Evolutionary conservation across 192 early-diverging fungal species (phyloP).

Genomic region (Mortierella antarctica): DNA sequence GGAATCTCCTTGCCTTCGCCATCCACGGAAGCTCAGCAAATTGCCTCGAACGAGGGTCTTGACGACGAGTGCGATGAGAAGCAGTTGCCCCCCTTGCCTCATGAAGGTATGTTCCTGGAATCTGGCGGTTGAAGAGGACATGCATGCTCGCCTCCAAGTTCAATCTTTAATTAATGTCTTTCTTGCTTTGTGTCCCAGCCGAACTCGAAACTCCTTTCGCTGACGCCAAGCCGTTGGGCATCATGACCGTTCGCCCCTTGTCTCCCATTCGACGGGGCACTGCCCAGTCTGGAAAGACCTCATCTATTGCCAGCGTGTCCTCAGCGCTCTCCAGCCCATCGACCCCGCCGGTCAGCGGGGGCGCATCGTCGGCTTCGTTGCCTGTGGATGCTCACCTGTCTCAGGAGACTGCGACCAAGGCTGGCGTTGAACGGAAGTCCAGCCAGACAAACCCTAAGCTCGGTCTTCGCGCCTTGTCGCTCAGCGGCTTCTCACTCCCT

Average conservation of each 20-base stretch:
- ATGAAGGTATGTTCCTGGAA: conserved; percentile 16
- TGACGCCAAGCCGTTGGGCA: neutral
- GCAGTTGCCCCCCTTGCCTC: conserved; percentile 23
- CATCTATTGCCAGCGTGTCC: conserved; percentile 31
- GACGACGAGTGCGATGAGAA: conserved; percentile 3
- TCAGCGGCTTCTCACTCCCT: conserved; percentile 23
- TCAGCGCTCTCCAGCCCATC: conserved; percentile 28
- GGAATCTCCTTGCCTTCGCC: conserved; percentile 27
- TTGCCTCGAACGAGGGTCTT: neutral
- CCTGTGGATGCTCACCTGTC: conserved; percentile 19
- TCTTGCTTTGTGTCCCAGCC: neutral
- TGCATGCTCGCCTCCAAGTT: too few species aligned
- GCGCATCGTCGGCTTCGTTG: neutral
- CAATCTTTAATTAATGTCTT: neutral
- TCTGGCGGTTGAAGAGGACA: neutral
- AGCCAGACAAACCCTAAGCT: neutral
- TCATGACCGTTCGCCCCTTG: conserved; percentile 35
- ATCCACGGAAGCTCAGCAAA: conserved; percentile 4
- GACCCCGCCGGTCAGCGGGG: conserved; percentile 6
- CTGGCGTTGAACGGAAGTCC: neutral
- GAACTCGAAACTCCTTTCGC: neutral
- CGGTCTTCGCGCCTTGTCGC: conserved; percentile 17
- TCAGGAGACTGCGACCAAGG: neutral
- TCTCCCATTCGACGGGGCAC: conserved; percentile 46
- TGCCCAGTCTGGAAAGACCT: conserved; percentile 2